These are phyloP conservation scores for Musa itinerans DNA, from an alignment of 176 grass and related monocot species.

Conservation along the genomic window DNA sequence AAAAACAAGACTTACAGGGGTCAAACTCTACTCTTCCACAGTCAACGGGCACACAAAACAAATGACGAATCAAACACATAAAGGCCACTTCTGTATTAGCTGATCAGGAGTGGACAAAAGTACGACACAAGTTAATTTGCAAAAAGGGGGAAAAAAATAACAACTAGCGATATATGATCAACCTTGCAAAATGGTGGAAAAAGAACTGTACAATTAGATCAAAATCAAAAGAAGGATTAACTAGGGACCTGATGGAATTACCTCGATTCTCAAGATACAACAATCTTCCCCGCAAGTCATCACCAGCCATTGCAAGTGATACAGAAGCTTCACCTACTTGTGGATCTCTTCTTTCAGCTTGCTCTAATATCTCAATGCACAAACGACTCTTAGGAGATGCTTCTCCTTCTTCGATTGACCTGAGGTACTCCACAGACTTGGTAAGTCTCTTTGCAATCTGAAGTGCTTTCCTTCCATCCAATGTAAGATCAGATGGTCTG, in stretches of 20 bases:
- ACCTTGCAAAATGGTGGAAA: no score
- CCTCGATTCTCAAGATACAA: conserved; percentile 91
- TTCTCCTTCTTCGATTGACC: conserved; percentile 39
- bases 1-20: no score
- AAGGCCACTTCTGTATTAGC: no score
- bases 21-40: no score
- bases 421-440: conserved; percentile 39
- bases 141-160: no score
- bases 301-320: conserved; percentile 58
- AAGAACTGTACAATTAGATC: no score
- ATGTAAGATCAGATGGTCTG: conserved; percentile 49
- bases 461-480: conserved; percentile 74
- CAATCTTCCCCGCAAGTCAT: conserved; percentile 40
- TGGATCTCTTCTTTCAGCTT: conserved; percentile 61
- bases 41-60: no score
- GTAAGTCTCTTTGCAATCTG: conserved; percentile 68
- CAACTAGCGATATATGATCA: no score
- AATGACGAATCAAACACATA: no score
- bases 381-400: conserved; percentile 45
- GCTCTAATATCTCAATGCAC: conserved; percentile 74
- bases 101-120: no score
- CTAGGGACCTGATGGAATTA: conserved; percentile 1
- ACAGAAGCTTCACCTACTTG: conserved; percentile 65
- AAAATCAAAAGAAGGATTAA: no score
- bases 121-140: no score